These are phyloP conservation scores for Blastobotrys americana DNA, from an alignment of 805 yeast species.

Conservation along the genomic window DNA sequence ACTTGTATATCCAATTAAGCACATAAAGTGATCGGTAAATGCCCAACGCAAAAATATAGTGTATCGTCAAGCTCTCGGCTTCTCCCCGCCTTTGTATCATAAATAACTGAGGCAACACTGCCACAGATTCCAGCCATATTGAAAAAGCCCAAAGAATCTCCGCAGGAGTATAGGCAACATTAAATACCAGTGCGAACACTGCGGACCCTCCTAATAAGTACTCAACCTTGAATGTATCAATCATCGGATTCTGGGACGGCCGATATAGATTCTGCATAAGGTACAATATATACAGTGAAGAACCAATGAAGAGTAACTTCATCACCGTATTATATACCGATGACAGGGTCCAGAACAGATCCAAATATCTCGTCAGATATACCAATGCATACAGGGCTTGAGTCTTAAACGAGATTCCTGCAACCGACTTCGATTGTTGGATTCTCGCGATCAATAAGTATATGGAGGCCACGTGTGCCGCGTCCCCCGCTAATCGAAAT, in stretches of 20 bases:
- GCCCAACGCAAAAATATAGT: slow-evolving; percentile 92
- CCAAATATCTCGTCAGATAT: slow-evolving; percentile 65
- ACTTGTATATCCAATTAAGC: slow-evolving; percentile 93
- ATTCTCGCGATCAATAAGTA: slow-evolving; percentile 69
- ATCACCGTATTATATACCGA: slow-evolving; percentile 68
- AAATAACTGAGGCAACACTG: slow-evolving; percentile 87
- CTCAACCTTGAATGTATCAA: slow-evolving; percentile 67
- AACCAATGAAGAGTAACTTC: slow-evolving; percentile 73
- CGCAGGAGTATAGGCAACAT: slow-evolving; percentile 50
- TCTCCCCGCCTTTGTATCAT: slow-evolving; percentile 85
- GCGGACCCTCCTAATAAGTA: slow-evolving; percentile 61
- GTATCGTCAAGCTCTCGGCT: slow-evolving; percentile 79
- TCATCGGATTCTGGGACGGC: slow-evolving; percentile 48
- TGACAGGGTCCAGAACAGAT: slow-evolving; percentile 37
- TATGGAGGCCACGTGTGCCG: slow-evolving; percentile 76
- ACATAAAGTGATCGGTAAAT: slow-evolving; percentile 81
- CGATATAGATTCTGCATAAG: slow-evolving; percentile 59
- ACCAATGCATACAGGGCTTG: slow-evolving; percentile 73
- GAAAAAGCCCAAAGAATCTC: slow-evolving; percentile 78
- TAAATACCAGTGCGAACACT: slow-evolving; percentile 54
- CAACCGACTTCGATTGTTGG: slow-evolving; percentile 52
- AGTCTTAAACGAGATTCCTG: slow-evolving; percentile 85
- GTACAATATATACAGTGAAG: slow-evolving; percentile 68
- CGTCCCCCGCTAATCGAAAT: slow-evolving; percentile 35
- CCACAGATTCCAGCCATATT: slow-evolving; percentile 86